Percentiles rank a stretch among this genome's conserved stretches.
Conservation (phyloP, 2,329 filamentous ascomycete species). For the Pseudocercospora pini-densiflorae region DNA sequence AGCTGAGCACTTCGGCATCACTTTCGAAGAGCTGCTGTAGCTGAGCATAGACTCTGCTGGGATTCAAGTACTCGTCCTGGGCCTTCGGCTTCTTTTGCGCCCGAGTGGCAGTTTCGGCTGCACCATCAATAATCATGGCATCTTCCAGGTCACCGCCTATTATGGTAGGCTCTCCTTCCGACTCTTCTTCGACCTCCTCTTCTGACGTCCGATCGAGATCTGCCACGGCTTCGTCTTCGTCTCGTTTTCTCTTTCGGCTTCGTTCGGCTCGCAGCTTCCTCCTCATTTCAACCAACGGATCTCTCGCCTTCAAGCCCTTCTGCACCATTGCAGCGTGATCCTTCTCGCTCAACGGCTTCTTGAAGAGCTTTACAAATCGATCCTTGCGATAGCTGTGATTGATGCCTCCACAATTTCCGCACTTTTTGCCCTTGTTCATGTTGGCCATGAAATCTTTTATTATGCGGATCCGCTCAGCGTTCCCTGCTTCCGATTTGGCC, state of each 20-base stretch:
- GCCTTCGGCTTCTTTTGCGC: constrained; percentile 46
- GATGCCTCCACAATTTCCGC: constrained; percentile 69
- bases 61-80: constrained; percentile 75
- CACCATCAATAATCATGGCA: constrained; percentile 51
- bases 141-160: constrained; percentile 48
- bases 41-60: constrained; percentile 80
- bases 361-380: constrained; percentile 89
- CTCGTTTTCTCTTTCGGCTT: constrained; percentile 51
- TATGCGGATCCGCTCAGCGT: constrained; percentile 73
- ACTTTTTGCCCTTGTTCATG: constrained; percentile 72
- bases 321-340: constrained; percentile 78
- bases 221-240: constrained; percentile 71
- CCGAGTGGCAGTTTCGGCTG: constrained; percentile 41
- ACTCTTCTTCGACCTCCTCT: constrained; percentile 39
- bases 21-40: constrained; percentile 81
- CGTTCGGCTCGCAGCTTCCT: constrained; percentile 45
- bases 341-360: constrained; percentile 75
- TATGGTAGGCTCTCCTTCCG: constrained; percentile 39
- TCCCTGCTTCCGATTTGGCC: constrained; percentile 82
- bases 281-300: constrained; percentile 68
- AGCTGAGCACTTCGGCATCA: constrained; percentile 78
- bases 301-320: constrained; percentile 67
- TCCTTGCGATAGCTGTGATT: constrained; percentile 89
- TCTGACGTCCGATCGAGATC: constrained; percentile 62
- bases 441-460: constrained; percentile 81